Evolutionary conservation across 306 rosid genomes (phyloP).

Genomic region (Begonia fuchsioides): DNA sequence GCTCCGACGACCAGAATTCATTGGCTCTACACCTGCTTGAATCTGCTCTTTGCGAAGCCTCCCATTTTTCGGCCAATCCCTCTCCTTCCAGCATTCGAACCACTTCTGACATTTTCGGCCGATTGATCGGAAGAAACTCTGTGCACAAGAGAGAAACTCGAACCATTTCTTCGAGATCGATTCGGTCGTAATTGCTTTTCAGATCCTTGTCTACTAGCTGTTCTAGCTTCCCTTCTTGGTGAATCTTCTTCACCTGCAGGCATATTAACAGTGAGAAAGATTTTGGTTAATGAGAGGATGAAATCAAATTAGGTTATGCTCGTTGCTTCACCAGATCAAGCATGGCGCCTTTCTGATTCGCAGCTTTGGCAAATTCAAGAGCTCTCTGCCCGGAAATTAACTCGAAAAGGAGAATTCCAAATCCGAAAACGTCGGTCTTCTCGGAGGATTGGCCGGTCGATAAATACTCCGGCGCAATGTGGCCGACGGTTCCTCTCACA

Average conservation of each 20-base stretch:
- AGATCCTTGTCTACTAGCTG: constrained; percentile 69
- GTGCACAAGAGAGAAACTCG: constrained; percentile 85
- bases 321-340: constrained; percentile 70
- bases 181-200: constrained; percentile 47
- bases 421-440: constrained; percentile 95
- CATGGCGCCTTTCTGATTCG: constrained; percentile 88
- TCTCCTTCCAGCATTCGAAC: constrained; percentile 98
- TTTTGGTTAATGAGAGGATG: not conserved
- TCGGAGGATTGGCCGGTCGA: constrained; percentile 98
- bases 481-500: constrained; percentile 95
- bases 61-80: constrained; percentile 98
- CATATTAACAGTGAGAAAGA: not conserved
- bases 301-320: not conserved
- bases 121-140: constrained; percentile 59
- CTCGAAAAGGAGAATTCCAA: constrained; percentile 88
- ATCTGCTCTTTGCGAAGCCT: constrained; percentile 73
- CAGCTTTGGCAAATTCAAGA: constrained; percentile 78
- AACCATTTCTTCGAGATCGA: constrained; percentile 80
- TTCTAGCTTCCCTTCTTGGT: constrained; percentile 77
- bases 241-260: constrained; percentile 75
- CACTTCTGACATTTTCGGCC: constrained; percentile 96
- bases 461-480: constrained; percentile 94
- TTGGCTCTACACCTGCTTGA: constrained; percentile 63
- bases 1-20: constrained; percentile 69
- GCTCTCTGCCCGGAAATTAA: constrained; percentile 85